Evolutionary conservation across 441 rosid genomes (phyloP), one percentile per base, ranked within the genome.

Genomic region (Populus hybrid): DNA sequence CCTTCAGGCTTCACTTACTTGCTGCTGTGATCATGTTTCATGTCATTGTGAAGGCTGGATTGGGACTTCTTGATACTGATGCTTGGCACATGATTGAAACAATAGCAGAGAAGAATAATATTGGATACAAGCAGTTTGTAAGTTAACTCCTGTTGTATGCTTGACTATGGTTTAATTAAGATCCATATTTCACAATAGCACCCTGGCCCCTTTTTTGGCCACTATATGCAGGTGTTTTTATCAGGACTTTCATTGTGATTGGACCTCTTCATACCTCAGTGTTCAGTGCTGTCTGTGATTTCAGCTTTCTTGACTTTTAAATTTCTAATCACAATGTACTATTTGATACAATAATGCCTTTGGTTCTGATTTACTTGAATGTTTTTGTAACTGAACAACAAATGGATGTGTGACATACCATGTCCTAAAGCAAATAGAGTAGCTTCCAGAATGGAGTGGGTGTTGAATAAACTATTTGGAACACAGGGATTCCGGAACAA

Each of bases 81-180:
- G 92, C 97, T 78, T 97, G 98, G 99, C 87, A 89, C 87, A 89
- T 93, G 92, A 86, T 97, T 70, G 99, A 97, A 86, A 90, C 93
- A 72, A 89, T 97, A 82, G 97, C 99, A 68, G 94, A 92, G 85
- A 94, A 88, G 83, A 93, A 97, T 84, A 87, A 93, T 75, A 88
- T 93, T 83, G 97, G 97, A 84, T 90, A 40, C 64, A 59, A 59
- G 8, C 64, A 59, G 64, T 59, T 59, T 59, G 64, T 59, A 59
- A 59, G 64, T 59, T 59, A 20, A 59, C 24, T 59, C 64, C 10
- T 59, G 8, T 59, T 8, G 21, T 59, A 59, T 59, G 20, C 64
- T 8, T 59, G 23, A 18, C 24, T 2, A 8, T 7, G 24, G 23
- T 59, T 59, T 59, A 59, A 20, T 59, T 59, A 57, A 7, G 64